Conservation (phyloP, 495 filamentous ascomycete species). For the Schizothecium vesticola region DNA sequence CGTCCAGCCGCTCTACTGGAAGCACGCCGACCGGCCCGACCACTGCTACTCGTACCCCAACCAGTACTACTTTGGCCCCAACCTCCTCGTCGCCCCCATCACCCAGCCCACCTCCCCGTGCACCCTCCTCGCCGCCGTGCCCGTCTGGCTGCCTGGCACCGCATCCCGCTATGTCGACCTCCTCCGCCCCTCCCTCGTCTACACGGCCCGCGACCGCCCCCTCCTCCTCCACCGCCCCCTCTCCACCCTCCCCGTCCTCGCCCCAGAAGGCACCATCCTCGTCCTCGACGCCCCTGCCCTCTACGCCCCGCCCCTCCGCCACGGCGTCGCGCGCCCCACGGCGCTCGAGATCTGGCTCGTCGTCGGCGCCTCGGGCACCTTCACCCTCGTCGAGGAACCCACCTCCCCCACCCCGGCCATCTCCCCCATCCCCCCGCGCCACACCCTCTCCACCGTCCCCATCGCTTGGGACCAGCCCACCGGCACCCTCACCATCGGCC, state of each 20-base stretch:
- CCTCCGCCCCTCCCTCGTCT: conserved; percentile 43
- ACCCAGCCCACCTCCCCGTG: conserved; percentile 36
- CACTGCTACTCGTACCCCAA: conserved; percentile 41
- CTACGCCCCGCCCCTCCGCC: conserved; percentile 16
- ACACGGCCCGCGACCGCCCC: conserved; percentile 44
- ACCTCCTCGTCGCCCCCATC: conserved; percentile 50
- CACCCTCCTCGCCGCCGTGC: conserved; percentile 35
- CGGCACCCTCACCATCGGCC: conserved; percentile 22
- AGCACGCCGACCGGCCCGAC: conserved; percentile 42
- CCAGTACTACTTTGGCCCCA: conserved; percentile 50
- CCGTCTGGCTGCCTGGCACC: conserved; percentile 45
- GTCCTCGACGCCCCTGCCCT: conserved; percentile 35
- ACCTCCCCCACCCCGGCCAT: conserved; percentile 18
- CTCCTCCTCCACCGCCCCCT: conserved; percentile 43
- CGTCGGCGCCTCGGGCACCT: conserved; percentile 46
- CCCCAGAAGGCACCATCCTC: conserved; percentile 50
- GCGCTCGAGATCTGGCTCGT: conserved; percentile 45
- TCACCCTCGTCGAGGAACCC: conserved; percentile 36
- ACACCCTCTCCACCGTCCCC: conserved; percentile 22
- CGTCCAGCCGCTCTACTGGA: conserved; percentile 57
- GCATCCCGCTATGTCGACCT: conserved; percentile 46
- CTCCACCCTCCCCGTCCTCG: conserved; percentile 44
- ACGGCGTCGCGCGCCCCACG: conserved; percentile 38
- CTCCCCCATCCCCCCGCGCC: conserved; percentile 10
- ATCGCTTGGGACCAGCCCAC: conserved; percentile 25